phyloP scores from a whole-genome alignment of 352 stramenopile species.

The Phytophthora cajani region DNA sequence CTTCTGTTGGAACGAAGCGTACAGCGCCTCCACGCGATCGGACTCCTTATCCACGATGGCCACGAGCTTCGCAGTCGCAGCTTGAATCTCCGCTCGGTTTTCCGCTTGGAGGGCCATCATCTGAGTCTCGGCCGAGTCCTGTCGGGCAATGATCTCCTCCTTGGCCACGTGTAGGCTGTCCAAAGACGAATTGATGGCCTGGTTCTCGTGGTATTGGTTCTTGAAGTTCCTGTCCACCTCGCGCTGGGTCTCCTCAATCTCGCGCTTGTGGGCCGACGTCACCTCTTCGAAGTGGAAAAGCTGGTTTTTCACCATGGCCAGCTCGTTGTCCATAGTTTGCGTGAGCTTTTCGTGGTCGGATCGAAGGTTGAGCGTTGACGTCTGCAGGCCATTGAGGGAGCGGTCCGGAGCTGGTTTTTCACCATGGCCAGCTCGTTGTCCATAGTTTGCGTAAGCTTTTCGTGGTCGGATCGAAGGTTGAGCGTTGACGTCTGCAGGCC shows the following conservation, averaged over 20 bases:
- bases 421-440: constrained; percentile 70
- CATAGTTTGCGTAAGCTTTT: constrained; percentile 55
- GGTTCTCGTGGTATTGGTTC: constrained; percentile 66
- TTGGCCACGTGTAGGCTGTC: constrained; percentile 51
- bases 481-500: constrained; percentile 50
- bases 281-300: constrained; percentile 82
- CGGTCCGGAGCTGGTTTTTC: constrained; percentile 74
- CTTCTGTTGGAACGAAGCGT: constrained; percentile 81
- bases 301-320: constrained; percentile 72
- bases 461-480: constrained; percentile 51
- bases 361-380: constrained; percentile 46
- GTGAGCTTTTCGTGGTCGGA: constrained; percentile 56
- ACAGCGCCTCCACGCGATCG: constrained; percentile 80
- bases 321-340: constrained; percentile 67
- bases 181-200: constrained; percentile 46
- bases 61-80: constrained; percentile 65
- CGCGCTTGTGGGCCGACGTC: constrained; percentile 59
- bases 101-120: constrained; percentile 76
- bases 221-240: constrained; percentile 67
- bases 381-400: constrained; percentile 48
- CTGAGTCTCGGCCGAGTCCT: constrained; percentile 66
- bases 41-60: constrained; percentile 84
- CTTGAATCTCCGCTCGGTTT: constrained; percentile 78
- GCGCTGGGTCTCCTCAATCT: constrained; percentile 65
- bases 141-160: constrained; percentile 56